Percentiles rank a stretch among this genome's conserved stretches.
These are phyloP conservation scores for Hypericum perforatum DNA, from an alignment of 345 rosid species.

Conservation along the genomic window DNA sequence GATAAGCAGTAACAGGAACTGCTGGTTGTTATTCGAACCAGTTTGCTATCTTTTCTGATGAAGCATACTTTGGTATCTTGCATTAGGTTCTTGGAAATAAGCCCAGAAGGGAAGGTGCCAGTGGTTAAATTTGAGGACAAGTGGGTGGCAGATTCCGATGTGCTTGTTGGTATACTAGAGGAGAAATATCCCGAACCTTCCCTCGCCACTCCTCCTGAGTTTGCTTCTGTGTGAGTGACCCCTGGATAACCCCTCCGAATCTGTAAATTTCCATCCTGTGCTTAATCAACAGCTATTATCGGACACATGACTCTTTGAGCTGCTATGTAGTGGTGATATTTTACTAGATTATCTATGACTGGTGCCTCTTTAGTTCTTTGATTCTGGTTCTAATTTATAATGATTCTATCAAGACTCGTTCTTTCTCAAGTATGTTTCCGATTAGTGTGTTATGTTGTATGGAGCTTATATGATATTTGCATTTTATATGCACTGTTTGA, in stretches of 20 bases:
- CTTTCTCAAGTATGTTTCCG: too few relatives aligned
- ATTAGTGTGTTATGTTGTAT: too few relatives aligned
- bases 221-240: constrained; percentile 52
- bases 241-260: neutral
- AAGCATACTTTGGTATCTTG: neutral
- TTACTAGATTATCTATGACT: too few relatives aligned
- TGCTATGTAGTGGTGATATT: too few relatives aligned
- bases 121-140: constrained; percentile 60
- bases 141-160: constrained; percentile 85
- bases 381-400: too few relatives aligned
- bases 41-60: neutral
- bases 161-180: constrained; percentile 64
- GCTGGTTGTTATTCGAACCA: neutral
- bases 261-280: too few relatives aligned
- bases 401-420: too few relatives aligned
- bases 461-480: neutral
- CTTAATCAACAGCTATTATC: too few relatives aligned
- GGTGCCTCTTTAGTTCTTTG: too few relatives aligned
- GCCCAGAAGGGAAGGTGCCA: constrained; percentile 80
- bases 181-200: constrained; percentile 78
- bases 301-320: too few relatives aligned
- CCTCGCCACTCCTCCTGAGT: constrained; percentile 49
- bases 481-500: neutral
- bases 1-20: too few relatives aligned
- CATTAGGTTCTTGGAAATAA: constrained; percentile 66